Percentiles rank a stretch among this genome's conserved stretches.
phyloP scores from a whole-genome alignment of 2,329 filamentous ascomycete species.

The Eutypella sp. region DNA sequence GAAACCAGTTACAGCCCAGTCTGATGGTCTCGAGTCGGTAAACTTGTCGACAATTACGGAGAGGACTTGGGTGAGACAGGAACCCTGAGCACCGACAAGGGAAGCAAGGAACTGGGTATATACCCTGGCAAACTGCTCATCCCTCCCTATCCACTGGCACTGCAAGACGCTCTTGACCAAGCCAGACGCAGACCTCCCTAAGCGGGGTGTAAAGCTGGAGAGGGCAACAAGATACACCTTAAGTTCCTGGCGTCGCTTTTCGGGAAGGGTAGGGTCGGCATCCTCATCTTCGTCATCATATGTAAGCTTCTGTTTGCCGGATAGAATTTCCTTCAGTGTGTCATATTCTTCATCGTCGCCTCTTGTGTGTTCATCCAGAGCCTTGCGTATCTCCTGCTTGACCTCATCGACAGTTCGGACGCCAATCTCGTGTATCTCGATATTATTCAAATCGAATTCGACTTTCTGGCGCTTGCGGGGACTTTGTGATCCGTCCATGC shows the following conservation, averaged over 20 bases:
- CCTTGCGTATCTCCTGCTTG: constrained; percentile 49
- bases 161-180: constrained; percentile 55
- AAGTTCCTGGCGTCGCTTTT: constrained; percentile 44
- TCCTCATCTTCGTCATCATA: constrained; percentile 44
- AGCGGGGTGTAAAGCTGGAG: constrained; percentile 54
- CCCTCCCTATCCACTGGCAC: constrained; percentile 61
- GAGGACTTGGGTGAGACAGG: constrained; percentile 69
- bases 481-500: constrained; percentile 33
- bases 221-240: constrained; percentile 59
- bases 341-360: constrained; percentile 58
- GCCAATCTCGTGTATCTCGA: constrained; percentile 51
- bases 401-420: constrained; percentile 49
- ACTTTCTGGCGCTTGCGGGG: constrained; percentile 53
- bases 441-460: constrained; percentile 53
- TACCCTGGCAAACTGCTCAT: constrained; percentile 59
- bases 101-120: constrained; percentile 65
- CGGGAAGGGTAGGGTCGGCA: constrained; percentile 29
- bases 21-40: constrained; percentile 42
- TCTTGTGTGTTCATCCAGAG: constrained; percentile 51
- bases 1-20: constrained; percentile 48
- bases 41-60: constrained; percentile 80
- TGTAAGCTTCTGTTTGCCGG: constrained; percentile 41
- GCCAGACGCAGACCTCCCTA: constrained; percentile 54
- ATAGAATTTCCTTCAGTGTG: constrained; percentile 55
- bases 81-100: constrained; percentile 77